Conservation (phyloP, 2,329 filamentous ascomycete species). For the Colletotrichum echinochloae region DNA sequence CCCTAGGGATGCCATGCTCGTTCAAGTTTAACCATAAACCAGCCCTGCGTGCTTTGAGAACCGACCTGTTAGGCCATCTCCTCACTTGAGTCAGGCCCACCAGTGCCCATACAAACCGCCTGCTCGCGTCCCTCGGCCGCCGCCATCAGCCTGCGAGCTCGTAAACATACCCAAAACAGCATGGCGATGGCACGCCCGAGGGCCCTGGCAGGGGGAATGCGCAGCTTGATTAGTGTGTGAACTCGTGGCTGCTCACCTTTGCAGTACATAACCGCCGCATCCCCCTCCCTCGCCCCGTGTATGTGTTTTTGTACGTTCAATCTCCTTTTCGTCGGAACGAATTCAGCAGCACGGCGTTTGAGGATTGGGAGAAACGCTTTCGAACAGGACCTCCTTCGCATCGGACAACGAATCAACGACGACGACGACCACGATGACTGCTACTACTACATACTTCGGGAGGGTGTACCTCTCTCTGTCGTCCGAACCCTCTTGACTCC, state of each 20-base stretch:
- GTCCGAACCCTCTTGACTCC: constrained; percentile 4
- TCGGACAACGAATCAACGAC: constrained; percentile 2
- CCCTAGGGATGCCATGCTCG: background rate
- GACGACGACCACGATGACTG: no score
- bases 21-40: constrained; percentile 16
- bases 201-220: background rate
- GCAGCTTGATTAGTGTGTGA: background rate
- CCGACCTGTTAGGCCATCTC: background rate
- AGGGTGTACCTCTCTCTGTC: background rate
- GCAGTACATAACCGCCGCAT: constrained; percentile 30
- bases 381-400: background rate
- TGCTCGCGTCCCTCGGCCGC: constrained; percentile 26
- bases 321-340: background rate
- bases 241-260: constrained; percentile 18
- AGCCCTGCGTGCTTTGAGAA: constrained; percentile 3
- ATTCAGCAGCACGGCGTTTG: background rate
- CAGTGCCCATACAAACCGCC: background rate
- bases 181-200: background rate
- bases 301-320: background rate
- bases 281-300: background rate
- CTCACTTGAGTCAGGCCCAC: background rate
- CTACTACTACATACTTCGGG: no score
- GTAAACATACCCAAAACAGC: constrained; percentile 24
- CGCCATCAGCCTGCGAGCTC: constrained; percentile 7
- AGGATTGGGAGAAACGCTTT: background rate